Evolutionary conservation across 139 green algal species (phyloP).

Genomic region (Tetradesmus lagerheimii): DNA sequence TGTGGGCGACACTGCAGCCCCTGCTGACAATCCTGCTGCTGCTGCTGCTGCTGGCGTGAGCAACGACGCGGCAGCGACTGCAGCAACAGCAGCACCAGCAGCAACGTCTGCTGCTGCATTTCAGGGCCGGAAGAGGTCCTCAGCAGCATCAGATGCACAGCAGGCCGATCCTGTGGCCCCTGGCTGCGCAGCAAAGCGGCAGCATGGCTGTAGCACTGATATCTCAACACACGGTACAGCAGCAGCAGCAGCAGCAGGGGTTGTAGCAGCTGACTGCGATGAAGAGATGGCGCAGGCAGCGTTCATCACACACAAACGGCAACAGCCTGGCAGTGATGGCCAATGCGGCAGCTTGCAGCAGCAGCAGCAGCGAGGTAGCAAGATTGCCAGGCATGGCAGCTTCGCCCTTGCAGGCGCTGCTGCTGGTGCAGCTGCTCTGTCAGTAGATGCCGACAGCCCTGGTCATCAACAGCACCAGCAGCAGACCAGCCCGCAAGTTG

Average conservation of each 20-base stretch:
- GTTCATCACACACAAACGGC: constrained; percentile 15
- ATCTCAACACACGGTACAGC: not conserved
- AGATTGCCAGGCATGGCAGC: not conserved
- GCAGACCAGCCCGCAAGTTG: not conserved
- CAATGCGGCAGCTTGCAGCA: constrained; percentile 13
- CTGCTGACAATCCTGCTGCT: not conserved
- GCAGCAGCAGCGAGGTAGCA: not conserved
- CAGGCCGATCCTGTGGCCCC: not conserved
- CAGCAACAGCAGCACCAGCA: constrained; percentile 9
- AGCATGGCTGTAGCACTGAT: not conserved
- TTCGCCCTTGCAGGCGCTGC: not conserved
- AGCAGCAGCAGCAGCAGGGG: constrained; percentile 25
- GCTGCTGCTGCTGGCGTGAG: not conserved
- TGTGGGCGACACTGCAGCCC: not conserved
- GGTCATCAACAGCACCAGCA: not conserved
- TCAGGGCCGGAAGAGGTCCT: not conserved
- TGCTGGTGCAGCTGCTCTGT: not conserved
- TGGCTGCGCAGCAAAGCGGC: not conserved
- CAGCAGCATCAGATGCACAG: not conserved
- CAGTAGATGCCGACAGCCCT: not conserved
- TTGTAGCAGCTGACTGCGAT: constrained; percentile 1
- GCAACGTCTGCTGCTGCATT: not conserved
- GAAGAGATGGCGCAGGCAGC: constrained; percentile 18
- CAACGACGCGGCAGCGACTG: not conserved
- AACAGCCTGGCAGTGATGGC: not conserved